These are phyloP conservation scores for Auxenochlorella pyrenoidosa DNA, from an alignment of 139 green algal species.

Conservation along the genomic window DNA sequence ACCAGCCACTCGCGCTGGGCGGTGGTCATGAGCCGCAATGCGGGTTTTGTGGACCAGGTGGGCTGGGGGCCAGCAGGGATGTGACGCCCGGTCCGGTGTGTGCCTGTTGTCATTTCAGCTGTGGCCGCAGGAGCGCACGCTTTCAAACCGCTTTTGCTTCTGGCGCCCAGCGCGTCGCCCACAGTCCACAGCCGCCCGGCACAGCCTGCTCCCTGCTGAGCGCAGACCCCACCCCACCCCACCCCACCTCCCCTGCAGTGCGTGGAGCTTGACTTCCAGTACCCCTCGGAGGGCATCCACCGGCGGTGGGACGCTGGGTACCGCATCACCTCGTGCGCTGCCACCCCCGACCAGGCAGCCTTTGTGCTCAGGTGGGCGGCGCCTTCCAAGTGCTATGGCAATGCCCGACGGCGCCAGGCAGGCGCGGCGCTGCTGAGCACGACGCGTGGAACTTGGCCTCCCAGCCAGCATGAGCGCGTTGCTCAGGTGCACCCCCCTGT, in stretches of 20 bases:
- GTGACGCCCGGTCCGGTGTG: too few species aligned
- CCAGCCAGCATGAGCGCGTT: too few species aligned
- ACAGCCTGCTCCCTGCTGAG: too few species aligned
- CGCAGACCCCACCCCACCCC: too few species aligned
- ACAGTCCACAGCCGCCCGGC: too few species aligned
- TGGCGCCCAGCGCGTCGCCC: too few species aligned
- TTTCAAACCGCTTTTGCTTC: background rate
- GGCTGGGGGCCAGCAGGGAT: background rate
- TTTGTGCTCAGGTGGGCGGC: constrained; percentile 58
- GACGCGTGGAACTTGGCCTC: background rate
- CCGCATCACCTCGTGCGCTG: constrained; percentile 96
- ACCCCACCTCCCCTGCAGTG: constrained; percentile 67
- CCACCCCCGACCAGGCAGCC: constrained; percentile 90
- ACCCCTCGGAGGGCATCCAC: constrained; percentile 98
- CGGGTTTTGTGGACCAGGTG: constrained; percentile 95
- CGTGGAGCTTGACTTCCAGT: constrained; percentile 99
- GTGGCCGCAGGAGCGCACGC: background rate
- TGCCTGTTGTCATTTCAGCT: too few species aligned
- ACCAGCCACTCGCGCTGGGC: constrained; percentile 95
- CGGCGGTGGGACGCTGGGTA: constrained; percentile 96
- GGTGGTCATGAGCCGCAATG: constrained; percentile 99
- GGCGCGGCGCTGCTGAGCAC: background rate
- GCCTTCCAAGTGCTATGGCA: background rate
- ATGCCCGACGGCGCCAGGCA: too few species aligned
- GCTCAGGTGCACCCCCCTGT: background rate